phyloP scores from a whole-genome alignment of 176 grass and related monocot genomes.

The Avena eriantha region DNA sequence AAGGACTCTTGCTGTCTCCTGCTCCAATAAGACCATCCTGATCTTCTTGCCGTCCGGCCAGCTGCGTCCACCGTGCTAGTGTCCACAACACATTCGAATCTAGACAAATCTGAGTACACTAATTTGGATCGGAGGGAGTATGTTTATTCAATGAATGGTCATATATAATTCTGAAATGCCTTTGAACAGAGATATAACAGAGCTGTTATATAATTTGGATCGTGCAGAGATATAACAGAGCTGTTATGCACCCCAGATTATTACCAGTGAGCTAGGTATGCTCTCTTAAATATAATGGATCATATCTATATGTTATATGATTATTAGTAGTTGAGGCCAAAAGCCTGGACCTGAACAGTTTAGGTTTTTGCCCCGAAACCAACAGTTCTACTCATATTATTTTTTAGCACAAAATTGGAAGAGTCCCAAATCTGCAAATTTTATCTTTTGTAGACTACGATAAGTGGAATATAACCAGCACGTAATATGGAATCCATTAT shows the following conservation, averaged over 20 bases:
- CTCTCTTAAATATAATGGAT: not conserved
- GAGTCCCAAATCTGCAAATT: not conserved
- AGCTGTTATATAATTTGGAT: not conserved
- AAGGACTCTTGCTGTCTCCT: no score
- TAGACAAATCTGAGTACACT: no score
- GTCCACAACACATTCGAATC: no score
- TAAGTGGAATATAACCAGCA: not conserved
- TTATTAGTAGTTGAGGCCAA: not conserved
- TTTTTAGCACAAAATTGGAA: not conserved
- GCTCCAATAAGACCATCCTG: no score
- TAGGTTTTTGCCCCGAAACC: not conserved
- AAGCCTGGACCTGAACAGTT: slow-evolving; percentile 2
- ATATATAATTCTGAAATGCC: slow-evolving; percentile 28
- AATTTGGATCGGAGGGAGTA: no score
- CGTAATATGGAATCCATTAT: not conserved
- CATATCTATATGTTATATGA: not conserved
- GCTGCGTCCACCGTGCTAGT: no score
- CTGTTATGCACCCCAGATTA: not conserved
- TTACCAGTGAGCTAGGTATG: slow-evolving; percentile 1
- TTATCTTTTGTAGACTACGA: not conserved
- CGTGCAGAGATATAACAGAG: slow-evolving; percentile 28
- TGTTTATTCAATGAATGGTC: slow-evolving; percentile 16
- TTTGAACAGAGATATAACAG: slow-evolving; percentile 36
- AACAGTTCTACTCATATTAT: not conserved
- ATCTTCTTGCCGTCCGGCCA: no score